Evolutionary conservation across 345 rosid species (phyloP).

Genomic region (Arabis alpina): DNA sequence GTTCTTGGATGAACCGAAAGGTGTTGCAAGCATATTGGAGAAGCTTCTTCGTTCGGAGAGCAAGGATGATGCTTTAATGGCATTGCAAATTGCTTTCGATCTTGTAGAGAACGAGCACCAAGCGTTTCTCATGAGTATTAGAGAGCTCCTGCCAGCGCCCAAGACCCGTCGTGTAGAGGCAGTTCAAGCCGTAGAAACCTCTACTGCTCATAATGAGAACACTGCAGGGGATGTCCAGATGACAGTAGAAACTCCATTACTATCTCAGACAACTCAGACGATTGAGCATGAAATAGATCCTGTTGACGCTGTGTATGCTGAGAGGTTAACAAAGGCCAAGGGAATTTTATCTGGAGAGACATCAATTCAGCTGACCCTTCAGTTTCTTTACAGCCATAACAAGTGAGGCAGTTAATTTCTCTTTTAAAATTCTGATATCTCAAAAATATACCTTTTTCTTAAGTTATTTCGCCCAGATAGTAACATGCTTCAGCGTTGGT

Average conservation of each 20-base stretch:
- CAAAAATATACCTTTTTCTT: neutral
- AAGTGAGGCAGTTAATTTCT: slow-evolving; percentile 52
- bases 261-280: slow-evolving; percentile 30
- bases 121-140: slow-evolving; percentile 92
- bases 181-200: slow-evolving; percentile 55
- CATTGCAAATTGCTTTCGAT: slow-evolving; percentile 94
- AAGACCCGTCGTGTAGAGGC: slow-evolving; percentile 53
- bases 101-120: slow-evolving; percentile 99
- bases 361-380: slow-evolving; percentile 90
- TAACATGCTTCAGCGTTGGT: slow-evolving; percentile 17
- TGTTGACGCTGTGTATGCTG: slow-evolving; percentile 66
- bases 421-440: slow-evolving; percentile 16
- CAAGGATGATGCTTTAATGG: slow-evolving; percentile 85
- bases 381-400: slow-evolving; percentile 91
- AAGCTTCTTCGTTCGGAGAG: slow-evolving; percentile 85
- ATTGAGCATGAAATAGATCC: slow-evolving; percentile 60
- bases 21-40: slow-evolving; percentile 85
- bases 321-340: slow-evolving; percentile 77
- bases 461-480: slow-evolving; percentile 1
- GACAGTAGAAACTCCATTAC: slow-evolving; percentile 65
- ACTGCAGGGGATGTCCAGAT: slow-evolving; percentile 78
- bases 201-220: slow-evolving; percentile 58
- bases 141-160: slow-evolving; percentile 76
- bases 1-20: slow-evolving; percentile 93
- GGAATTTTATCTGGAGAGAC: slow-evolving; percentile 98